Base-by-base conservation (phyloP, 2,329 filamentous ascomycete species). In the Phaeosphaeria sp. region DNA sequence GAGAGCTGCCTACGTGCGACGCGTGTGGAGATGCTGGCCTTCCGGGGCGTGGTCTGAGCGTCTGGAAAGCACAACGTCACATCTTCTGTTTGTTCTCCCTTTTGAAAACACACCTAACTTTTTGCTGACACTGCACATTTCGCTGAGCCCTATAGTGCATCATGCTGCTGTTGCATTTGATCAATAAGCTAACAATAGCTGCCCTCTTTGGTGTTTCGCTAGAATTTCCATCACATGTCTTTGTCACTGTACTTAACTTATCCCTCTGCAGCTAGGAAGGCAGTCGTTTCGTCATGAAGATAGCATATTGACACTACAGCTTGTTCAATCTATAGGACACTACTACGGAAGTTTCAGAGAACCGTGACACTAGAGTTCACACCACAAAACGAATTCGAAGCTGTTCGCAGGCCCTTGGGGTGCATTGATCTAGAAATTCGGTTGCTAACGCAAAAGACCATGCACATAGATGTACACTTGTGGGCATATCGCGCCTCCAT, bases 1-100 rank as follows among this genome's bases (percentile, higher is more conserved):
- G 43, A 17, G 51, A 59, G 56, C 46, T 27, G 41, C 49, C 36
- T 52, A 36, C 20, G n/a, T 42, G 56, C 13, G 58, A 64, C 63
- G 66, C 65, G 66, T 49, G 52, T 58, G 41, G 27, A 58, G 58
- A 55, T 69, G 66, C 59, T 36, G 30, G 30, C 30, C 30, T 68
- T 48, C 58, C 54, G 20, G 51, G 18, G 17, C 20, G 47, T 41
- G 54, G 56, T 53, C 58, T 54, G 43, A 53, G 60, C 60, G 33
- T 46, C 46, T 47, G 44, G 18, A 9, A 36, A 36, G 50, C 41
- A 36, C 22, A 47, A 51, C 43, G 52, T 55, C 55, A 61, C 30
- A 36, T 36, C 30, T 43, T 51, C 39, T 44, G 48, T 48, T 22
- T 13, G 33, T 10, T n/a, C 30, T 17, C 30, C n/a, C 43, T 30